These are phyloP conservation scores for Fomes fomentarius DNA, from an alignment of 1,284 basidiomycete species.

Conservation along the genomic window DNA sequence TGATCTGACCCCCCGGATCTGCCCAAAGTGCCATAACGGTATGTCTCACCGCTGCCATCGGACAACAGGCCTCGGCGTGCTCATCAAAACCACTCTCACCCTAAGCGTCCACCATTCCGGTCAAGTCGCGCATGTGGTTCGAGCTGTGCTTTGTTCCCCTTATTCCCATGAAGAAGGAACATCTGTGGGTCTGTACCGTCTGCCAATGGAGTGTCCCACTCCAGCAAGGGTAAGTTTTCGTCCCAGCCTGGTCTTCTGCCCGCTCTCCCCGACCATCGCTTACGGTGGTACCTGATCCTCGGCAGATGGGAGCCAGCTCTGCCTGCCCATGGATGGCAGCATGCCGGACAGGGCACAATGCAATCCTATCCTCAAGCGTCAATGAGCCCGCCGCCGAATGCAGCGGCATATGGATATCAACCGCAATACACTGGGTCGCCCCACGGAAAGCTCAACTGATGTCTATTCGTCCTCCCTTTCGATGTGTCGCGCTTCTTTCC, in stretches of 20 bases:
- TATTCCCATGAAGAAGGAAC: conserved; percentile 46
- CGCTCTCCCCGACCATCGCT: conserved; percentile 14
- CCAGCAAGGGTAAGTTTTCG: conserved; percentile 45
- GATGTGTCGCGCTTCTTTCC: neutral
- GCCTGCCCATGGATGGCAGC: conserved; percentile 30
- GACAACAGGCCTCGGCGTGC: conserved; percentile 1
- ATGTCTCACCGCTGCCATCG: conserved; percentile 15
- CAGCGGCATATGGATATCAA: conserved; percentile 31
- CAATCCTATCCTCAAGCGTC: conserved; percentile 18
- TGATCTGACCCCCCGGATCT: conserved; percentile 44
- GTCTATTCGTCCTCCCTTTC: neutral
- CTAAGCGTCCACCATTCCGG: conserved; percentile 46
- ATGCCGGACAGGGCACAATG: conserved; percentile 23
- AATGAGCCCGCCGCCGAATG: conserved; percentile 24
- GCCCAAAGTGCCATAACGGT: conserved; percentile 56
- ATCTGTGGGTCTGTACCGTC: conserved; percentile 55
- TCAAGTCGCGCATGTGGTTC: conserved; percentile 54
- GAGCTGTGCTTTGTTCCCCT: conserved; percentile 56
- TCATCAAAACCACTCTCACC: neutral
- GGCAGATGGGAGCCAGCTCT: conserved; percentile 49
- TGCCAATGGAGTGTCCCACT: conserved; percentile 51
- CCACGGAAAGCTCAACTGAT: conserved; percentile 23
- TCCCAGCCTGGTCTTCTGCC: neutral
- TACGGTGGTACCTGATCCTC: conserved; percentile 5
- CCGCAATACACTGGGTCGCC: conserved; percentile 25